Base-by-base conservation (phyloP, 306 rosid species). In the Boehmeria nivea region DNA sequence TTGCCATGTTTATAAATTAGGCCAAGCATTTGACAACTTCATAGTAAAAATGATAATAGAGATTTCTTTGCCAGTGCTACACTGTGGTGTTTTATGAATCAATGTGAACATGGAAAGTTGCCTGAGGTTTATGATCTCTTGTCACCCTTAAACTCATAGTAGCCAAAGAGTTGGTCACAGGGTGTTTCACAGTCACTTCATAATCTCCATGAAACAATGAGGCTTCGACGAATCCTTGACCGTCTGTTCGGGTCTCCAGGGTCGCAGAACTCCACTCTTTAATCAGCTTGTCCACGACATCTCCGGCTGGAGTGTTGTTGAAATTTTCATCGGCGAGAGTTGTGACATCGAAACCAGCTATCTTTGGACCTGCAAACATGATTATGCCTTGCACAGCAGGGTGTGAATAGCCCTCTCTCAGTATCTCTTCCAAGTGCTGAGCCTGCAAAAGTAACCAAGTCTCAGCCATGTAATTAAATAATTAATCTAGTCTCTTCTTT, bases 301-400 rank as follows among this genome's bases (percentile, higher is more conserved):
- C 86, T 50, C 97, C 95, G 0, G 77, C 37, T 16, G 77, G 63
- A 54, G 97, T 86, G 24, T 73, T 89, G 10, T 58, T 60, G 67
- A 81, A 89, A 69, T 78, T 63, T 8, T 42, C 54, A 72, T 79
- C 88, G 1, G 69, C 79, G 2, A 86, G 81, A 15, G 74, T 26
- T 26, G 66, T 75, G 3, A 51, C 47, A 14, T 79, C 73, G 66
- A 85, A 89, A 37, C 85, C 82, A 18, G 86, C 97, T 23, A 47
- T 34, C 42, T 23, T 61, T 60, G 95, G 90, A 52, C 94, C 97
- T 0, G 76, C 62, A 58, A 86, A 89, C 66, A 81, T 79, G 73
- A 89, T 70, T 43, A 89, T 89, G 60, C 97, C 97, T 67, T 89
- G 6, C 16, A 89, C 86, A 1, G 77, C 76, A 42, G 84, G 90